A percentile compares a stretch with the other conserved stretches of the same genome.
Evolutionary conservation across 2,329 filamentous ascomycete species (phyloP).

Genomic region (Phyllosticta citribraziliensis): DNA sequence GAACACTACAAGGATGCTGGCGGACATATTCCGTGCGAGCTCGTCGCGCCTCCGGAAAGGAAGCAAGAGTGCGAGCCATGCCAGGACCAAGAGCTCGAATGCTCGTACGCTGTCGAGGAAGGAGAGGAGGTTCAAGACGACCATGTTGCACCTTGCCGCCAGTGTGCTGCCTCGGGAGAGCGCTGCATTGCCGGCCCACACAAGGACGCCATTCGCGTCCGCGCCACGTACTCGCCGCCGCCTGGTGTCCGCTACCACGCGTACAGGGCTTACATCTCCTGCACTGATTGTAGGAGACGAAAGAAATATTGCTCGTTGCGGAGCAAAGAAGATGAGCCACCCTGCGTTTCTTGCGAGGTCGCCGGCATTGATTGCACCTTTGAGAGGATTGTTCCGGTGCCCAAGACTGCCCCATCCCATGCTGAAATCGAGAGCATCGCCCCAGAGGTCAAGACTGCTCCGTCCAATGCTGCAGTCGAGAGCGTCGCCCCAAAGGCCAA

Average conservation of each 20-base stretch:
- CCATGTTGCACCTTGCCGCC: not conserved
- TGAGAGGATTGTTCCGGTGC: constrained; percentile 11
- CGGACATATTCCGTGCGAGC: constrained; percentile 22
- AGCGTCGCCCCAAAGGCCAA: no score
- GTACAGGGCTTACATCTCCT: constrained; percentile 10
- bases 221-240: constrained; percentile 2
- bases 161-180: not conserved
- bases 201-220: not conserved
- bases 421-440: no score
- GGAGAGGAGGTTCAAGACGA: not conserved
- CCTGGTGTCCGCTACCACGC: not conserved
- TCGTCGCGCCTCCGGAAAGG: constrained; percentile 20
- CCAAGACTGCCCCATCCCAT: no score
- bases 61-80: constrained; percentile 24
- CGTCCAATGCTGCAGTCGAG: no score
- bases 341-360: constrained; percentile 24
- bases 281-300: constrained; percentile 20
- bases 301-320: constrained; percentile 25
- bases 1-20: not conserved
- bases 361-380: constrained; percentile 22
- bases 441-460: no score
- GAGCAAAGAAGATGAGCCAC: constrained; percentile 18
- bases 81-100: not conserved
- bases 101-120: not conserved
- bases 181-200: not conserved